Evolutionary conservation across 1,139 yeast genomes (phyloP).

Genomic region (Suhomyces maxii): DNA sequence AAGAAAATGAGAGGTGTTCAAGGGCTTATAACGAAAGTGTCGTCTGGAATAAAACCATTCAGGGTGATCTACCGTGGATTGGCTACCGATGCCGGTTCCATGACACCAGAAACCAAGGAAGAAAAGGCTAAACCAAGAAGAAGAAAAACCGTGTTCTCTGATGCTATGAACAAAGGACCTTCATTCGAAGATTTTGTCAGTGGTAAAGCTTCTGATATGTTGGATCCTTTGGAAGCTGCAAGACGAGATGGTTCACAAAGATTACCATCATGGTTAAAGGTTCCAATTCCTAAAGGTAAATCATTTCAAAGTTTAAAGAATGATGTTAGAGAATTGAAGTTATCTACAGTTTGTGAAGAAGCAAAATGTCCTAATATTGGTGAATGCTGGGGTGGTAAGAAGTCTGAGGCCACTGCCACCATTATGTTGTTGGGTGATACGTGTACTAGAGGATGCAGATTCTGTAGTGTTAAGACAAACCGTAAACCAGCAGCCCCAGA

Average conservation of each 20-base stretch:
- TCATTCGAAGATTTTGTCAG: constrained; percentile 87
- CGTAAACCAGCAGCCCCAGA: constrained; percentile 87
- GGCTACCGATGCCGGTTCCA: constrained; percentile 7
- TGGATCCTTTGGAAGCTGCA: constrained; percentile 73
- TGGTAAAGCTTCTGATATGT: constrained; percentile 71
- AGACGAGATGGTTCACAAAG: constrained; percentile 61
- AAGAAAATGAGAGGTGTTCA: constrained; percentile 1
- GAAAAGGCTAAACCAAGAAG: constrained; percentile 29
- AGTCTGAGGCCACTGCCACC: constrained; percentile 97
- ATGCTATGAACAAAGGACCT: constrained; percentile 80
- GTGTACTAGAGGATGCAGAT: constrained; percentile 97
- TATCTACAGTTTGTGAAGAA: constrained; percentile 97
- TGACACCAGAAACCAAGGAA: background rate
- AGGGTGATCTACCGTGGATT: constrained; percentile 4
- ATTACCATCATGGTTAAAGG: constrained; percentile 91
- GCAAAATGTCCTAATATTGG: constrained; percentile 99
- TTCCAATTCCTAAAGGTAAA: constrained; percentile 91
- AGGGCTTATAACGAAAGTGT: constrained; percentile 1
- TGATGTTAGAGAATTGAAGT: constrained; percentile 83
- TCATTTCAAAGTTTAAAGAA: constrained; percentile 76
- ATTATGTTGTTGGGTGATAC: constrained; percentile 98
- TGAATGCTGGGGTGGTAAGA: constrained; percentile 99
- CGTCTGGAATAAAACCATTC: background rate
- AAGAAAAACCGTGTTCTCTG: constrained; percentile 64
- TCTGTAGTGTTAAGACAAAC: constrained; percentile 94